phyloP scores from a whole-genome alignment of 306 rosid genomes.

The Citrullus amarus region DNA sequence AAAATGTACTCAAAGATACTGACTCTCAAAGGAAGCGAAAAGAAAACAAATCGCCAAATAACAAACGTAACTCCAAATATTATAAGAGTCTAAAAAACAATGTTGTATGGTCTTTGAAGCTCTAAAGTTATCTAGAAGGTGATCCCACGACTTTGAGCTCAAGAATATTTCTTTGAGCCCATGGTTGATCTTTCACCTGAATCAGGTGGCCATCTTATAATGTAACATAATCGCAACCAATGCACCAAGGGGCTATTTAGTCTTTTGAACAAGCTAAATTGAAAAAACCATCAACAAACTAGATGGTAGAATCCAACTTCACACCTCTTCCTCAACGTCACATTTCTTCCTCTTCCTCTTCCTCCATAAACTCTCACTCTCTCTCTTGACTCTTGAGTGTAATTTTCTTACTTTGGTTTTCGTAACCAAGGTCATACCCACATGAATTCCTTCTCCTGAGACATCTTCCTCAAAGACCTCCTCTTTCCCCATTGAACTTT shows the following conservation, averaged over 20 bases:
- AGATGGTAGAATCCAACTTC: background rate
- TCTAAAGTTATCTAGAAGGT: background rate
- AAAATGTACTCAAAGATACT: background rate
- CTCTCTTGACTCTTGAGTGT: too few species aligned
- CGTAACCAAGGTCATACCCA: background rate
- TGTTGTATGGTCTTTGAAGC: background rate
- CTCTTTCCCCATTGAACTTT: background rate
- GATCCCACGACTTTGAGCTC: background rate
- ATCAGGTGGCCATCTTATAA: background rate
- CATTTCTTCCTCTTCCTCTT: background rate
- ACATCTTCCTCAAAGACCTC: background rate
- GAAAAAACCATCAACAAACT: background rate
- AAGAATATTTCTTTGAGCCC: background rate
- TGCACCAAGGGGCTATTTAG: background rate
- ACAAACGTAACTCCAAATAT: background rate
- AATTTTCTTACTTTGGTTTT: background rate
- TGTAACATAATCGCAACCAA: background rate
- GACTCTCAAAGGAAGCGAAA: background rate
- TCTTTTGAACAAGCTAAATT: background rate
- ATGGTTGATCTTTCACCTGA: background rate
- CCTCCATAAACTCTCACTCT: background rate
- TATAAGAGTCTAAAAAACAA: background rate
- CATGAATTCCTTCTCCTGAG: background rate
- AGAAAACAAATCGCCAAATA: background rate
- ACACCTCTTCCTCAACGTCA: background rate